Base-by-base conservation (phyloP, 225 moss, liverwort and hornwort genomes). In the Physcomitrium patens region DNA sequence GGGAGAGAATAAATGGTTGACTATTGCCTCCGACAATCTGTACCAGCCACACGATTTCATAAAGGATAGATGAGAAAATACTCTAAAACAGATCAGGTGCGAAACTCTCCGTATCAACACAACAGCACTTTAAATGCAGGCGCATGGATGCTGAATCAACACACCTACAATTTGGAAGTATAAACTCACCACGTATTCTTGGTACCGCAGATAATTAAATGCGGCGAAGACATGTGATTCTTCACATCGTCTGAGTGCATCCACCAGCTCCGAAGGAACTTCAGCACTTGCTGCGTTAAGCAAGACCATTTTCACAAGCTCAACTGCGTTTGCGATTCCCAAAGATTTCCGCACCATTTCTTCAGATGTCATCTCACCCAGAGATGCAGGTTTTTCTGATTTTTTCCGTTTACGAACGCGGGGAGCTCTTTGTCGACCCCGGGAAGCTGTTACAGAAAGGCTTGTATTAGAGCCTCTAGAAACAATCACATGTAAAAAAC, bases 231-330 rank as follows among this genome's bases (percentile, higher is more conserved):
- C 76, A 31, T 99, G 90, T 2, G 82, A 79, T 79, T 99, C 93
- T 72, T 92, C 93, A 71, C 87, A 92, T 37, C 86, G 87, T 55
- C 91, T 86, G 31, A 93, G 86, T 76, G 90, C 90, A 61, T 92
- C 89, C 7, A 95, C 89, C n/a, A 93, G 72, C 28, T 86, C 82
- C 15, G 66, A 70, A 64, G 90, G 83, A 52, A 92, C 65, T 79
- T 87, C 89, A 56, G 75, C 71, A 74, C 73, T 82, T 62, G 81
- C 77, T 23, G 89, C 84, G 68, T 95, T 95, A 44, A 99, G 77
- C 63, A 99, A 69, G 57, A 93, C 89, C 75, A 99, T 63, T 76
- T 99, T 99, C 13, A 99, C 90, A 47, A 99, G 89, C 78, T 99
- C 99, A 56, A 95, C 83, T 52, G 95, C 93, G 74, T 85, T 99